Percentiles rank a stretch among this genome's conserved stretches.
Evolutionary conservation across 2,329 filamentous ascomycete species (phyloP).

Genomic region (Aureobasidium mangrovei): DNA sequence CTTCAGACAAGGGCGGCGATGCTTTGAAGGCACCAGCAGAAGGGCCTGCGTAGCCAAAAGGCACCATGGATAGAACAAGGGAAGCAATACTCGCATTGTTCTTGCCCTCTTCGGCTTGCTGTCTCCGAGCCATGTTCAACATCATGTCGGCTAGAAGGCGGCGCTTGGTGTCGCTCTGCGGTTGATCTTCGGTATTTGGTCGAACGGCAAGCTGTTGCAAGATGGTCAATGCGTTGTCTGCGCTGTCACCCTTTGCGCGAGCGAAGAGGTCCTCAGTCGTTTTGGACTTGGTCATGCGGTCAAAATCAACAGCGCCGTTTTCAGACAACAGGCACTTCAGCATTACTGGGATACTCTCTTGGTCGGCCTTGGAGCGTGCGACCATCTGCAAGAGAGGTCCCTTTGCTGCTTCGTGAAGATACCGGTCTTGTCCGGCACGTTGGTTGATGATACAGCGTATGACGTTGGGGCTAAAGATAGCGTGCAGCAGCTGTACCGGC

Average conservation of each 20-base stretch:
- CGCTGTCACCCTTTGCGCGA: conserved; percentile 43
- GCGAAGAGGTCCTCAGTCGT: conserved; percentile 68
- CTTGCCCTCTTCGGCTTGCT: conserved; percentile 20
- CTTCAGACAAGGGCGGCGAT: conserved; percentile 34
- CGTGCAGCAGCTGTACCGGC: conserved; percentile 41
- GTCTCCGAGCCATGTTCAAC: conserved; percentile 39
- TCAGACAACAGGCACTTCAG: conserved; percentile 60
- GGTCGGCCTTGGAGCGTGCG: conserved; percentile 52
- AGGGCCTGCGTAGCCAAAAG: conserved; percentile 29
- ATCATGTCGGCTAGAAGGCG: conserved; percentile 45
- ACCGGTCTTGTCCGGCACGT: conserved; percentile 65
- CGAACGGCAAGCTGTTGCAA: conserved; percentile 39
- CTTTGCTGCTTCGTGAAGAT: conserved; percentile 68
- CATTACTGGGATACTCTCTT: conserved; percentile 51
- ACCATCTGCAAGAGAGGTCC: conserved; percentile 68
- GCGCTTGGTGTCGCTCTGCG: conserved; percentile 37
- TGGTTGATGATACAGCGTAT: conserved; percentile 78
- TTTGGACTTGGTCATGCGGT: conserved; percentile 76
- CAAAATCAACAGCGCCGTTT: conserved; percentile 68
- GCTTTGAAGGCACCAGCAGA: conserved; percentile 17
- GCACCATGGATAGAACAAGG: conserved; percentile 18
- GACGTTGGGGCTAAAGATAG: conserved; percentile 74
- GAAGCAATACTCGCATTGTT: conserved; percentile 19
- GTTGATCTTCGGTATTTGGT: conserved; percentile 36
- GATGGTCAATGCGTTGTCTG: conserved; percentile 30